Evolutionary conservation across 495 filamentous ascomycete species (phyloP), one percentile per base, ranked within the genome.

Genomic region (Penicillium mononematosum): DNA sequence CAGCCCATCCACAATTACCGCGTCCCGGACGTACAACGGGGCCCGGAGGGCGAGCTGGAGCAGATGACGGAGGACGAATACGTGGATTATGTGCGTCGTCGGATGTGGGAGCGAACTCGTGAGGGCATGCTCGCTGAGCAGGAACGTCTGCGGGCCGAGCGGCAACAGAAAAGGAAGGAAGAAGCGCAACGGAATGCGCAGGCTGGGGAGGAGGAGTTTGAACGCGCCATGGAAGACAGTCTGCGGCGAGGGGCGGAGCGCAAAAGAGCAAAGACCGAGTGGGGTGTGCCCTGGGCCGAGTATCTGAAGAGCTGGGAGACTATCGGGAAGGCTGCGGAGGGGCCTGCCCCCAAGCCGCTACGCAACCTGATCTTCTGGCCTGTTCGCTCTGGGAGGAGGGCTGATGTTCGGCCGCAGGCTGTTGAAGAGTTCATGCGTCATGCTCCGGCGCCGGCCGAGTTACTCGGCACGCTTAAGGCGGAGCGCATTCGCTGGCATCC

Each of bases 401-500:
- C 64, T 36, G 87, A 92, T 75, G 71, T 92, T 2, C 76, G 75
- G 2, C 78, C 80, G 55, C 82, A 84, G 46, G 80, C 81, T 32
- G 78, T 91, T 14, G 79, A 85, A 59, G 68, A 71, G 44, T 93
- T 92, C 69, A 82, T 91, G 63, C 64, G 76, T 0, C 70, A 81
- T 66, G 83, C 80, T 50, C 76, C 77, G 16, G 60, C 55, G 3
- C 51, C 64, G 4, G 44, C 24, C 5, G 71, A 78, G 53, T 69
- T 91, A 32, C 57, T 81, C 45, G 76, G 79, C 17, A 76, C 83
- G 27, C 74, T 99, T 38, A 98, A 96, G 73, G 70, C 81, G 17
- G 94, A 99, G 75, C 82, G 94, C 38, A 85, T 98, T 10, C 76
- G 91, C 10, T 99, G 94, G 94, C 94, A 99, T 81, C 94, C 94